A percentile compares a stretch with the other conserved stretches of the same genome.
These are phyloP conservation scores for Fusarium austroafricanum DNA, from an alignment of 2,329 filamentous ascomycete species.

Conservation along the genomic window DNA sequence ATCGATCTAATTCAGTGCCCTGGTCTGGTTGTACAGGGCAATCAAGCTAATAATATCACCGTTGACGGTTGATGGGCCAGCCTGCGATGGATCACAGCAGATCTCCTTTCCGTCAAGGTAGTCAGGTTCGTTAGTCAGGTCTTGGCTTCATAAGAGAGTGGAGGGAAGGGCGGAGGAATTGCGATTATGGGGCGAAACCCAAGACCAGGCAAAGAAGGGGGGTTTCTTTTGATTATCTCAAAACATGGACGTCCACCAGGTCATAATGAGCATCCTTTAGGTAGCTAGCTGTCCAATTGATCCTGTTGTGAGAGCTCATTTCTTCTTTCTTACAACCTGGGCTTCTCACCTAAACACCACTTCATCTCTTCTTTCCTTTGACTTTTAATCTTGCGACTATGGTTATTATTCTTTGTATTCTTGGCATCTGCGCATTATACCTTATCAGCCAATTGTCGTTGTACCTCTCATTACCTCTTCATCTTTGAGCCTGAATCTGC, in stretches of 20 bases:
- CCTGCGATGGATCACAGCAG: conserved; percentile 13
- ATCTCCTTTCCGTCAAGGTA: conserved; percentile 21
- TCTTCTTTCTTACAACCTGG: conserved; percentile 33
- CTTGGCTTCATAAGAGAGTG: conserved; percentile 22
- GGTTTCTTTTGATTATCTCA: conserved; percentile 18
- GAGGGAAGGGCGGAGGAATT: conserved; percentile 27
- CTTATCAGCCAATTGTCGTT: conserved; percentile 35
- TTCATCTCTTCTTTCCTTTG: conserved; percentile 10
- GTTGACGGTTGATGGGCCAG: conserved; percentile 33
- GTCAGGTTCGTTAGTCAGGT: conserved; percentile 5
- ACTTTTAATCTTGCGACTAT: conserved; percentile 29
- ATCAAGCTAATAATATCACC: conserved; percentile 30
- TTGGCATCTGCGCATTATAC: conserved; percentile 33
- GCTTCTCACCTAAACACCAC: conserved; percentile 4
- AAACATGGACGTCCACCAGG: not conserved
- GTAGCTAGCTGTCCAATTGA: not conserved
- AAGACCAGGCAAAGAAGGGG: conserved; percentile 13
- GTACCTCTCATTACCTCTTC: conserved; percentile 27
- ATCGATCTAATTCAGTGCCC: conserved; percentile 25
- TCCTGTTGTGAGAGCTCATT: conserved; percentile 20
- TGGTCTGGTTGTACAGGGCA: conserved; percentile 36
- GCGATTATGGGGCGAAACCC: conserved; percentile 26
- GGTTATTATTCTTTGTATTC: conserved; percentile 37
- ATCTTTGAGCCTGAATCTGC: conserved; percentile 19
- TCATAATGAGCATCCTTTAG: not conserved